phyloP scores from a whole-genome alignment of 2,329 filamentous ascomycete genomes.

The Thielaviopsis ethacetica region DNA sequence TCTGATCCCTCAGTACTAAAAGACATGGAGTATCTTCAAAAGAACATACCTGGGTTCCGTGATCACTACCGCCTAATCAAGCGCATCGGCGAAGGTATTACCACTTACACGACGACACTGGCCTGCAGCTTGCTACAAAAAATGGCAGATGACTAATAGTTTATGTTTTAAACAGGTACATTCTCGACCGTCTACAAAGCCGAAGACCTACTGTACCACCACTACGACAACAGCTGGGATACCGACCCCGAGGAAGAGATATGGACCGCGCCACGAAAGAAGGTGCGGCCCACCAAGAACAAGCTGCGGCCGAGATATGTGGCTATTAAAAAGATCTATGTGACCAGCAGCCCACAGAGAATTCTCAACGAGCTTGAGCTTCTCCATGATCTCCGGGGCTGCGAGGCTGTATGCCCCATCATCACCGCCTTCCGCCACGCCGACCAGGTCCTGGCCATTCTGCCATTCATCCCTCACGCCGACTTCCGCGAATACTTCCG shows the following conservation, averaged over 20 bases:
- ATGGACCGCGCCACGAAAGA: constrained; percentile 49
- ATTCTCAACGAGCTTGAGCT: constrained; percentile 95
- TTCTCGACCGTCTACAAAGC: constrained; percentile 99
- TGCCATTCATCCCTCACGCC: constrained; percentile 89
- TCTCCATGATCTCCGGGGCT: constrained; percentile 70
- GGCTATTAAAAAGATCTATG: constrained; percentile 98
- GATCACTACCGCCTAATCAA: constrained; percentile 82
- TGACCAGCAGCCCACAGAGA: constrained; percentile 82
- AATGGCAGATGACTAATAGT: constrained; percentile 11
- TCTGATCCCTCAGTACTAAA: constrained; percentile 56
- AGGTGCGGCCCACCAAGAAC: constrained; percentile 20
- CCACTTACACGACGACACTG: constrained; percentile 10
- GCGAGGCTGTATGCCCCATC: constrained; percentile 74
- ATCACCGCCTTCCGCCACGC: constrained; percentile 93
- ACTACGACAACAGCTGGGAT: constrained; percentile 80
- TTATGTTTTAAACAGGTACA: constrained; percentile 48
- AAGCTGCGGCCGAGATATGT: constrained; percentile 51
- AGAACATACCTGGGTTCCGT: constrained; percentile 68
- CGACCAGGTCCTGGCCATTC: constrained; percentile 85
- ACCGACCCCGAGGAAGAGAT: constrained; percentile 48
- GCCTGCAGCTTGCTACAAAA: not conserved
- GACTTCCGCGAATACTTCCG: constrained; percentile 94
- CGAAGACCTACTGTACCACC: constrained; percentile 74
- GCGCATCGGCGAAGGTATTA: constrained; percentile 92
- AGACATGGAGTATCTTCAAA: constrained; percentile 75